Evolutionary conservation across 2,329 filamentous ascomycete species (phyloP).

Genomic region (Talaromyces sp.): DNA sequence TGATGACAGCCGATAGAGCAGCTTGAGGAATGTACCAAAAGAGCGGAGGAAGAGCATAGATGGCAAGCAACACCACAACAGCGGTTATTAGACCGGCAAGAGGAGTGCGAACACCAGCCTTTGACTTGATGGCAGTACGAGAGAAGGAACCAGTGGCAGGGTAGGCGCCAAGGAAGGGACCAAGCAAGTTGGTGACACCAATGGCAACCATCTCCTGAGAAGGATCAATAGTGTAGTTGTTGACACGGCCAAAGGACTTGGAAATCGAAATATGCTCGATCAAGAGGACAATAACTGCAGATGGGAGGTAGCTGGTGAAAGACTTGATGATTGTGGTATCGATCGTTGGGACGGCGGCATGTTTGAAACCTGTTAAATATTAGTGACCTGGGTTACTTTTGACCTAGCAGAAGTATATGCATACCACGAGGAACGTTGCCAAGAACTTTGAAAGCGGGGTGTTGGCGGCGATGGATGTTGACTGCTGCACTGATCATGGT

Average conservation of each 20-base stretch:
- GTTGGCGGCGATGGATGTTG: slow-evolving; percentile 65
- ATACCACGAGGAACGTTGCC: slow-evolving; percentile 72
- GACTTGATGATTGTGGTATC: slow-evolving; percentile 64
- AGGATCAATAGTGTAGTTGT: slow-evolving; percentile 93
- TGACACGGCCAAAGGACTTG: slow-evolving; percentile 92
- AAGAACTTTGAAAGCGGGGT: slow-evolving; percentile 72
- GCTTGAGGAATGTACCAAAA: slow-evolving; percentile 93
- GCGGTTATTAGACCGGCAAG: slow-evolving; percentile 88
- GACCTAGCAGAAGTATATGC: slow-evolving; percentile 22
- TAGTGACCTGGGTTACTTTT: not conserved
- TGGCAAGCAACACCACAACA: slow-evolving; percentile 78
- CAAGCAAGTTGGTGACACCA: slow-evolving; percentile 83
- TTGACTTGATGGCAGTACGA: slow-evolving; percentile 93
- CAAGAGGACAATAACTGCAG: slow-evolving; percentile 86
- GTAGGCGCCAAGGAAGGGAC: slow-evolving; percentile 88
- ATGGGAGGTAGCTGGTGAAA: slow-evolving; percentile 73
- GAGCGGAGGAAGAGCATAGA: slow-evolving; percentile 81
- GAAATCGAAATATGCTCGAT: slow-evolving; percentile 97
- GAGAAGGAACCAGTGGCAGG: slow-evolving; percentile 95
- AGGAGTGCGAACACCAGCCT: slow-evolving; percentile 89
- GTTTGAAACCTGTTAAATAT: slow-evolving; percentile 65
- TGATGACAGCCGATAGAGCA: slow-evolving; percentile 81
- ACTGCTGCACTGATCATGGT: slow-evolving; percentile 85
- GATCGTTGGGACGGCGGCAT: slow-evolving; percentile 71
- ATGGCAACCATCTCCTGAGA: slow-evolving; percentile 96